Evolutionary conservation across 2,329 filamentous ascomycete species (phyloP).

Genomic region (Fusarium chuoi): DNA sequence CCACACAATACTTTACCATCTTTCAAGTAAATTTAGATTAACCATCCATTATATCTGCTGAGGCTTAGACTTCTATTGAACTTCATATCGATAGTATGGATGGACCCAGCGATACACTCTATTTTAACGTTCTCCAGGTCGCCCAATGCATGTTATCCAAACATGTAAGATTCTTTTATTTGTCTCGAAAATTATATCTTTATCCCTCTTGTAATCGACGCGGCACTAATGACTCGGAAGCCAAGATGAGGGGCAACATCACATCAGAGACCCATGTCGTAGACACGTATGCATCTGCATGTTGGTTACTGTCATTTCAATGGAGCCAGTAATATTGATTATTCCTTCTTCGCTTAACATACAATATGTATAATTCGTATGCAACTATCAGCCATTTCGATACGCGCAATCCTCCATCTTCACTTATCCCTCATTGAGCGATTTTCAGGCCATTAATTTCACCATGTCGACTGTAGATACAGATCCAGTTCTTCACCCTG

Average conservation of each 20-base stretch:
- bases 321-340: neutral
- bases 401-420: neutral
- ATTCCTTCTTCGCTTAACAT: neutral
- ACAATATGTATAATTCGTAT: fast-evolving
- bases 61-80: too few relatives aligned
- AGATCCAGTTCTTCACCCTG: neutral
- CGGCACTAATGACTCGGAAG: too few relatives aligned
- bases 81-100: too few relatives aligned
- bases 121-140: neutral
- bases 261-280: neutral
- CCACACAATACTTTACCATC: too few relatives aligned
- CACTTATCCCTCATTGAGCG: too few relatives aligned
- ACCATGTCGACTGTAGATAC: neutral
- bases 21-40: too few relatives aligned
- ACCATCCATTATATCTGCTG: too few relatives aligned
- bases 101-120: neutral
- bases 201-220: neutral
- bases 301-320: neutral
- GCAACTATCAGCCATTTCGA: neutral
- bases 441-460: neutral
- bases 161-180: neutral
- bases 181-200: neutral
- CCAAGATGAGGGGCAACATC: neutral
- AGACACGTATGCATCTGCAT: neutral
- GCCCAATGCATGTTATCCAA: neutral